Percentiles rank a stretch among this genome's conserved stretches.
Evolutionary conservation across 345 rosid species (phyloP).

Genomic region (Eucalyptus polyanthemos): DNA sequence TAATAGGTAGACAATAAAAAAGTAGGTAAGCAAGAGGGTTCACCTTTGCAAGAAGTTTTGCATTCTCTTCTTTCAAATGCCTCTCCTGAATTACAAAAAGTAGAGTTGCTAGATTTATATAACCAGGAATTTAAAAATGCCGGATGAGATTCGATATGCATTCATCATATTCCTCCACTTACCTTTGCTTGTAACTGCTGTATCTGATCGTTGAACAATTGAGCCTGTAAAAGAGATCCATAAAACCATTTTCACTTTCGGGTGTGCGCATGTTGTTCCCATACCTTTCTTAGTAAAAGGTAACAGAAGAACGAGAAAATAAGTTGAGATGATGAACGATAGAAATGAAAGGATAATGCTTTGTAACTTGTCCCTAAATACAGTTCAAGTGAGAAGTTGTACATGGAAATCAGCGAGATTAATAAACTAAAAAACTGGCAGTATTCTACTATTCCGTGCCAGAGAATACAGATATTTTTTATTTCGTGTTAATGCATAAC

Average conservation of each 20-base stretch:
- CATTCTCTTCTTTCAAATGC: constrained; percentile 27
- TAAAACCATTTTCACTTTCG: neutral
- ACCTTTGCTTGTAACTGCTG: constrained; percentile 35
- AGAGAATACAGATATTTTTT: neutral
- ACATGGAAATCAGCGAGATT: neutral
- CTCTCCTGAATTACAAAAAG: constrained; percentile 25
- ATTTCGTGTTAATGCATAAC: neutral
- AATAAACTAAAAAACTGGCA: neutral
- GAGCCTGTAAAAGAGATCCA: constrained; percentile 9
- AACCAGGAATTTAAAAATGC: neutral
- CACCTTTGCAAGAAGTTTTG: constrained; percentile 23
- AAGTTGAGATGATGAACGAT: neutral
- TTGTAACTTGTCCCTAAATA: neutral
- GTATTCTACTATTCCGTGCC: neutral
- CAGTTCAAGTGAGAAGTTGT: neutral
- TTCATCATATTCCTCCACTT: neutral
- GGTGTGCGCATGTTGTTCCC: neutral
- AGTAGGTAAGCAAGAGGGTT: neutral
- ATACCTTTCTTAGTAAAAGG: neutral
- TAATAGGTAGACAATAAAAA: neutral
- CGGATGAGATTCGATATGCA: too few species aligned
- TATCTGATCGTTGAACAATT: constrained; percentile 24
- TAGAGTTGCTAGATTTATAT: neutral
- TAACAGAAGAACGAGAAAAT: neutral
- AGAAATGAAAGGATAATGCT: neutral